A percentile compares a stretch with the other conserved stretches of the same genome.
Evolutionary conservation across 2,329 filamentous ascomycete genomes (phyloP).

Genomic region (Cladosporium sp.): DNA sequence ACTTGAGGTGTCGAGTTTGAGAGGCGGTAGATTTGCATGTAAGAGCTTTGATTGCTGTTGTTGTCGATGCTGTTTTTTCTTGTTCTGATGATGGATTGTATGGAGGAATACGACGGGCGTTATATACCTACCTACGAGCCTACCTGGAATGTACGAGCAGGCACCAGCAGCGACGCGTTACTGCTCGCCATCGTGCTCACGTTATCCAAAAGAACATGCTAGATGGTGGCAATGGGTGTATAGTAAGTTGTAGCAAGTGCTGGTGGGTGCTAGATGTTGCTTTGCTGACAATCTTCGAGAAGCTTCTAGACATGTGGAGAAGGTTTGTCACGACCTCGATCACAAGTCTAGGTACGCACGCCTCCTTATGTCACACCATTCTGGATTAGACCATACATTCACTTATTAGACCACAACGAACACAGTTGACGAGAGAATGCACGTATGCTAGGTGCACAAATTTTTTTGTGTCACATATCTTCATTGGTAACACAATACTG

Average conservation of each 20-base stretch:
- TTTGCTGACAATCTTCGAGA: slow-evolving; percentile 12
- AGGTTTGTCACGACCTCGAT: background rate
- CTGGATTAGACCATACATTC: too few species aligned
- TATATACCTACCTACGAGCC: slow-evolving; percentile 11
- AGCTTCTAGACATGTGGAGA: slow-evolving; percentile 7
- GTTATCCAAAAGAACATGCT: slow-evolving; percentile 6
- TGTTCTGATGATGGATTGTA: slow-evolving; percentile 12
- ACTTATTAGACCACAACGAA: background rate
- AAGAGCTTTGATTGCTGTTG: slow-evolving; percentile 8
- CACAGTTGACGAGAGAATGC: background rate
- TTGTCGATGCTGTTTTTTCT: slow-evolving; percentile 6
- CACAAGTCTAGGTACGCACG: background rate
- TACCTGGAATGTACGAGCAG: slow-evolving; percentile 12
- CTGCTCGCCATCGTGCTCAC: slow-evolving; percentile 10
- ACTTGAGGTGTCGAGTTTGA: slow-evolving; percentile 24
- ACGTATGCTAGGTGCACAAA: background rate
- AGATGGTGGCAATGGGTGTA: slow-evolving; percentile 6
- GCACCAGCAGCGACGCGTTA: background rate
- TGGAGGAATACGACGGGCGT: background rate
- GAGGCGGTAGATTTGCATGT: slow-evolving; percentile 30
- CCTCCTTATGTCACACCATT: background rate
- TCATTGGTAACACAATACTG: background rate
- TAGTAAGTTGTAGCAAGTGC: background rate
- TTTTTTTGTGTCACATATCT: background rate
- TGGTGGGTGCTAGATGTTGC: background rate